These are phyloP conservation scores for Geosmithia putterillii DNA, from an alignment of 2,329 filamentous ascomycete genomes.

Conservation along the genomic window DNA sequence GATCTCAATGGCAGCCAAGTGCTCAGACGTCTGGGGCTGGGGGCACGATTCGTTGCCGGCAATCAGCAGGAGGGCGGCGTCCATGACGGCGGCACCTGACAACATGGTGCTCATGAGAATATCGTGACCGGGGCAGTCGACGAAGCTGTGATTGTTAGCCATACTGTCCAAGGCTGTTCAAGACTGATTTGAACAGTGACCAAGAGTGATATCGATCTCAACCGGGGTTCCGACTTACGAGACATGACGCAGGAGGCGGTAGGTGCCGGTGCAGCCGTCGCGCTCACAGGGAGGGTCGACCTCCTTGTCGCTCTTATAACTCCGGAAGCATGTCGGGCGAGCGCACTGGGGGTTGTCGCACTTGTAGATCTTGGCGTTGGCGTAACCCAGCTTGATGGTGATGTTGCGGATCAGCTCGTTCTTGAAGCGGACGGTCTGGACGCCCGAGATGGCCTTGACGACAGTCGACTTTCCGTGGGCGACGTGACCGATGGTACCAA, in stretches of 20 bases:
- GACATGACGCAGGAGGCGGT: conserved; percentile 81
- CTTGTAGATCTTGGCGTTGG: conserved; percentile 99
- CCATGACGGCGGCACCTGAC: conserved; percentile 98
- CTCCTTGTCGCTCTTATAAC: conserved; percentile 98
- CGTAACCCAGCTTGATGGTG: conserved; percentile 98
- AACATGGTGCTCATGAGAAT: conserved; percentile 99
- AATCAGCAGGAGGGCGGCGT: conserved; percentile 89
- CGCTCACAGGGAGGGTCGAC: conserved; percentile 93
- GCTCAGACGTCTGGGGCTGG: conserved; percentile 96
- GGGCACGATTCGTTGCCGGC: conserved; percentile 98
- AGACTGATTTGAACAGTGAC: too few relatives aligned
- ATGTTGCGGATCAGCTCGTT: conserved; percentile 99
- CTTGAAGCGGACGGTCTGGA: conserved; percentile 99
- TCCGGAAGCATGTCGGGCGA: conserved; percentile 87
- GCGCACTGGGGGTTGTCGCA: conserved; percentile 89
- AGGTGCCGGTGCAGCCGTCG: conserved; percentile 78
- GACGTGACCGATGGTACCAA: conserved; percentile 96
- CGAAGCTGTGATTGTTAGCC: conserved; percentile 49
- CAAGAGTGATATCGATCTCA: too few relatives aligned
- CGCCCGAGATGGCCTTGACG: conserved; percentile 96
- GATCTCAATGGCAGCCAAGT: conserved; percentile 97
- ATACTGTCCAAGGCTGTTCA: too few relatives aligned
- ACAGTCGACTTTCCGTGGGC: conserved; percentile 98
- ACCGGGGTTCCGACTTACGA: too few relatives aligned
- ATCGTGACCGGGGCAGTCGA: conserved; percentile 98